Evolutionary conservation across 1,284 basidiomycete genomes (phyloP), one percentile per base, ranked within the genome.

Genomic region (Papiliotrema nemorosa): DNA sequence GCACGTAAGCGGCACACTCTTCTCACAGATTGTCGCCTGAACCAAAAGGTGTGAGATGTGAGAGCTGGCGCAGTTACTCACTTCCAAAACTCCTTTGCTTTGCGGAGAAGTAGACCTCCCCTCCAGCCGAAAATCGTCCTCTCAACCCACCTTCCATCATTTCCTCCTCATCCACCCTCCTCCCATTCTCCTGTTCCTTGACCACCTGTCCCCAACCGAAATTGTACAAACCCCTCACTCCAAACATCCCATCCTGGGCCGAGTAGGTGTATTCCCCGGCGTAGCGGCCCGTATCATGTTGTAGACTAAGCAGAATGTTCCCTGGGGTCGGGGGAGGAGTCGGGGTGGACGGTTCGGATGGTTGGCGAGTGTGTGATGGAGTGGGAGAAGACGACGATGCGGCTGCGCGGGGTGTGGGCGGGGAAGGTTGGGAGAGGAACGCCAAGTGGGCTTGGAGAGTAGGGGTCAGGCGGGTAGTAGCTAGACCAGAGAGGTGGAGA

Each of bases 191-290:
- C 59, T 55, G 55, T 44, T 49, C 16, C 72, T 72, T 25, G 59
- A 58, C 37, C 76, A 74, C 20, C 76, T 12, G 41, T 31, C 43
- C 49, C 69, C 70, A 66, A 3, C 89, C 91, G 76, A 97, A 97
- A 70, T 97, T 96, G 69, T 93, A 90, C 52, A 97, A 78, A n/a
- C 90, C 81, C 7, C 89, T 81, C 20, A 90, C 73, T 7, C 94
- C 94, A 80, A 87, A 88, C 85, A 98, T 91, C 12, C 79, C 86
- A 66, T 97, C 93, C 61, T 93, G 88, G 0, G 90, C 87, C 55
- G 90, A 93, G 79, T 89, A 97, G 13, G 87, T 89, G 66, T 96
- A 97, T 72, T 97, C 94, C 3, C 88, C 87, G 57, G 88, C 90
- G 84, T 89, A 94, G 58, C 86, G 82, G 0, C 93, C 93, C 1